Percentiles rank a stretch among this genome's conserved stretches.
Evolutionary conservation across 2,329 filamentous ascomycete species (phyloP).

Genomic region (Verticillium longisporum): DNA sequence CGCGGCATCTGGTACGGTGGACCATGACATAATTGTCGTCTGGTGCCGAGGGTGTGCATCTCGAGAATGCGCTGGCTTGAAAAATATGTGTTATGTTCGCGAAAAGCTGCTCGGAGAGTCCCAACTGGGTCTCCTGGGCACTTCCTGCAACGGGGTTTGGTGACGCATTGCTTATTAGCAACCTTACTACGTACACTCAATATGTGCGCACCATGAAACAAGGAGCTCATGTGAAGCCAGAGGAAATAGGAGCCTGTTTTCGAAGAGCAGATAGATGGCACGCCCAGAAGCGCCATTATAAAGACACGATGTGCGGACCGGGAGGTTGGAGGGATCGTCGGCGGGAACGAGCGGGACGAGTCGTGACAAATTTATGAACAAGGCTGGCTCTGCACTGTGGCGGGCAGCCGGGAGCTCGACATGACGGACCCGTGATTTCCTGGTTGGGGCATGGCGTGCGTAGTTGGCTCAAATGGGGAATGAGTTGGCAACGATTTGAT

Average conservation of each 20-base stretch:
- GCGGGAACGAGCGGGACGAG: conserved; percentile 8
- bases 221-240: not conserved
- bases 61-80: not conserved
- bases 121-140: too few relatives aligned
- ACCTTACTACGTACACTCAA: not conserved
- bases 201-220: not conserved
- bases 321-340: conserved; percentile 6
- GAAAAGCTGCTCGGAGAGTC: too few relatives aligned
- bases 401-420: conserved; percentile 2
- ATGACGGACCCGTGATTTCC: not conserved
- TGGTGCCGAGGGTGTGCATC: not conserved
- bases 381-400: conserved; percentile 3
- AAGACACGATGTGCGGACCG: not conserved
- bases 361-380: not conserved
- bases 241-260: too few relatives aligned
- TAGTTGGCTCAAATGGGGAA: not conserved
- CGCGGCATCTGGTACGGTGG: not conserved
- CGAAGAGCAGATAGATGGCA: not conserved
- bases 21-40: not conserved
- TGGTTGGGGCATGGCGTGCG: not conserved
- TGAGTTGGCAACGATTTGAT: not conserved
- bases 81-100: too few relatives aligned
- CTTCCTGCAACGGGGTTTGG: not conserved
- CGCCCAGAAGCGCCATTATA: not conserved
- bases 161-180: not conserved